These are phyloP conservation scores for Clathrospora elynae DNA, from an alignment of 2,329 filamentous ascomycete genomes.

Conservation along the genomic window DNA sequence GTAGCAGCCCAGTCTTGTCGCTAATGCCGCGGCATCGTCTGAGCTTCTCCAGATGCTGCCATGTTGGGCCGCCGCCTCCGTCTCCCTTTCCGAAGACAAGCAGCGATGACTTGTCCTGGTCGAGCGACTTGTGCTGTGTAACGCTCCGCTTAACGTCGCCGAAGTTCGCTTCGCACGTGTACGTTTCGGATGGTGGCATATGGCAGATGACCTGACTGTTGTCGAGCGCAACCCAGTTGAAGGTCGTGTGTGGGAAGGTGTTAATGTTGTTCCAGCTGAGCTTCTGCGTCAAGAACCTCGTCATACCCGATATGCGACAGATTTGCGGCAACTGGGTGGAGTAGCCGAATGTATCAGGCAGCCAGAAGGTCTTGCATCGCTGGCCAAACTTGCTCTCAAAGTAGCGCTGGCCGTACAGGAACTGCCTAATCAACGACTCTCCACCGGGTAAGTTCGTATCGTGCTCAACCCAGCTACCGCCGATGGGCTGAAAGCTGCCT, in stretches of 20 bases:
- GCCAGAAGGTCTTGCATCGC: conserved; percentile 90
- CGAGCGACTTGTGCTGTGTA: conserved; percentile 91
- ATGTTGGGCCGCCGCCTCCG: conserved; percentile 92
- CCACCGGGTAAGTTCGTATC: conserved; percentile 97
- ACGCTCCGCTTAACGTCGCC: conserved; percentile 91
- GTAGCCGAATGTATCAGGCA: conserved; percentile 98
- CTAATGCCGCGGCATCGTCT: conserved; percentile 88
- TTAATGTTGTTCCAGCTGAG: conserved; percentile 99
- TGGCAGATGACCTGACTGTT: conserved; percentile 97
- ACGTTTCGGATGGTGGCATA: conserved; percentile 95
- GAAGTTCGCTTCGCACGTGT: conserved; percentile 92
- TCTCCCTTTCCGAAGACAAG: conserved; percentile 97
- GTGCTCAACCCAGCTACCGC: conserved; percentile 98
- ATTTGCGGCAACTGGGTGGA: conserved; percentile 93
- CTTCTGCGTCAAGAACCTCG: conserved; percentile 95
- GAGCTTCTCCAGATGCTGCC: conserved; percentile 92
- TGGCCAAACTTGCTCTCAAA: conserved; percentile 92
- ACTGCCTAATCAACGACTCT: conserved; percentile 91
- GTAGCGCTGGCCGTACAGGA: conserved; percentile 92
- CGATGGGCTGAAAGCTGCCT: conserved; percentile 91
- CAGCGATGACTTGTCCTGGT: conserved; percentile 87
- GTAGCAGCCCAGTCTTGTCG: conserved; percentile 81
- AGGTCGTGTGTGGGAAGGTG: conserved; percentile 97
- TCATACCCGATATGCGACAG: conserved; percentile 94
- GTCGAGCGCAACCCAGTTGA: conserved; percentile 97